phyloP scores from a whole-genome alignment of 805 yeast genomes.

The Metschnikowia aberdeeniae region DNA sequence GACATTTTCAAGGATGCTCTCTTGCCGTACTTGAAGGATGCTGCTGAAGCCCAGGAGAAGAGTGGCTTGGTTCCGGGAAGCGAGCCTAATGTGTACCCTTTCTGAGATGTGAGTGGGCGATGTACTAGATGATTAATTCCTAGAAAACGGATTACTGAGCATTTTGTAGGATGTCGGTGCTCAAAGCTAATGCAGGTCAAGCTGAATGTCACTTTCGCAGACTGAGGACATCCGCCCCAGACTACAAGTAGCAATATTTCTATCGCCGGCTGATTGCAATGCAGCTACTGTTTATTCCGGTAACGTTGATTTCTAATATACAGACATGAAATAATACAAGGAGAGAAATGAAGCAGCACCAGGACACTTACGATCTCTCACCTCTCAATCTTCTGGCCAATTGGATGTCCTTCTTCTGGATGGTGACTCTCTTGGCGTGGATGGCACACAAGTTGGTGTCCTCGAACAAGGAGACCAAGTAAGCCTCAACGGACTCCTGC shows the following conservation, averaged over 20 bases:
- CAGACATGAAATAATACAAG: slow-evolving; percentile 19
- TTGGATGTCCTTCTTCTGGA: slow-evolving; percentile 47
- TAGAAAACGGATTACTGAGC: too few species aligned
- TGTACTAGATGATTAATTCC: background rate
- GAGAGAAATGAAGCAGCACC: slow-evolving; percentile 18
- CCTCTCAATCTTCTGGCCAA: slow-evolving; percentile 49
- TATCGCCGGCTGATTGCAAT: background rate
- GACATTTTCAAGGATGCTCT: slow-evolving; percentile 49
- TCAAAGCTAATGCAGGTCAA: too few species aligned
- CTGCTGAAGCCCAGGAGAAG: slow-evolving; percentile 46
- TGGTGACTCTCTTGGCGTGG: slow-evolving; percentile 47
- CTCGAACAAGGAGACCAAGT: slow-evolving; percentile 44
- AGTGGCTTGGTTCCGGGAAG: slow-evolving; percentile 36
- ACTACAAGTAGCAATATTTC: too few species aligned
- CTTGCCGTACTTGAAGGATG: slow-evolving; percentile 49
- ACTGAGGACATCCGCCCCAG: too few species aligned
- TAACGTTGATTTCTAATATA: slow-evolving; percentile 15
- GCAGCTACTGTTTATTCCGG: background rate
- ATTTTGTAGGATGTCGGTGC: too few species aligned
- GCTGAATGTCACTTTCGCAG: too few species aligned
- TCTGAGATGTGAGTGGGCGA: slow-evolving; percentile 15
- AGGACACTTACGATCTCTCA: slow-evolving; percentile 36
- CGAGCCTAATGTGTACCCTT: slow-evolving; percentile 44
- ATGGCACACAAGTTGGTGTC: slow-evolving; percentile 48
- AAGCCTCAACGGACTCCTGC: slow-evolving; percentile 46